Evolutionary conservation across 768 basidiomycete genomes (phyloP), one percentile per base, ranked within the genome.

Genomic region (Xanthoconium stramineum): DNA sequence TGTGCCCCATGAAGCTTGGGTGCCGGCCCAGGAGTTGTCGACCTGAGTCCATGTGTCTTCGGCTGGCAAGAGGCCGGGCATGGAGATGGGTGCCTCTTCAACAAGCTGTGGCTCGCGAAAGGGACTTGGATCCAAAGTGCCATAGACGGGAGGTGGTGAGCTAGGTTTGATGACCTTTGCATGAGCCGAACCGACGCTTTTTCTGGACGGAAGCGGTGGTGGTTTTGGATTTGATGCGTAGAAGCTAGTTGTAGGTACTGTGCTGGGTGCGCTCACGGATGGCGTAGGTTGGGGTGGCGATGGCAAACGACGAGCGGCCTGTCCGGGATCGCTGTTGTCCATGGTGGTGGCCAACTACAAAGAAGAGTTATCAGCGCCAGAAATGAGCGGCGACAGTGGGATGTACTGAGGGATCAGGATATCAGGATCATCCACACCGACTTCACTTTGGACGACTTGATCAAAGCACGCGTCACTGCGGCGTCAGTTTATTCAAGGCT

Each of bases 31-130:
- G 38, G 35, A 12, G 28, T 15, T 39, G 29, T 63, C 53, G 42
- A 36, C 42, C 35, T n/a, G 56, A 42, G 39, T 5, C 69, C 69
- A 71, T 11, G 40, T 6, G 35, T 65, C 67, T 3, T 74, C 70
- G 2, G 69, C 60, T 30, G 79, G 75, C n/a, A 79, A 68, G 49
- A 71, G 67, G 28, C 60, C 63, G 7, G 80, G 70, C 14, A 72
- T 68, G 6, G 79, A 38, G 40, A 74, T 65, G 40, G 69, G 65
- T n/a, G 73, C 74, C 38, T 80, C 82, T 30, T 69, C 64, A 3
- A 84, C 75, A 12, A 82, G 73, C 63, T 85, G 82, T 1, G 83
- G 82, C 65, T 85, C 83, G 29, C 82, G 79, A 67, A 76, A 84
- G 19, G 62, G 59, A 40, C 54, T 68, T 53, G 43, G 50, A 28